Evolutionary conservation across 2,329 filamentous ascomycete genomes (phyloP).

Genomic region (Alternaria sp.): DNA sequence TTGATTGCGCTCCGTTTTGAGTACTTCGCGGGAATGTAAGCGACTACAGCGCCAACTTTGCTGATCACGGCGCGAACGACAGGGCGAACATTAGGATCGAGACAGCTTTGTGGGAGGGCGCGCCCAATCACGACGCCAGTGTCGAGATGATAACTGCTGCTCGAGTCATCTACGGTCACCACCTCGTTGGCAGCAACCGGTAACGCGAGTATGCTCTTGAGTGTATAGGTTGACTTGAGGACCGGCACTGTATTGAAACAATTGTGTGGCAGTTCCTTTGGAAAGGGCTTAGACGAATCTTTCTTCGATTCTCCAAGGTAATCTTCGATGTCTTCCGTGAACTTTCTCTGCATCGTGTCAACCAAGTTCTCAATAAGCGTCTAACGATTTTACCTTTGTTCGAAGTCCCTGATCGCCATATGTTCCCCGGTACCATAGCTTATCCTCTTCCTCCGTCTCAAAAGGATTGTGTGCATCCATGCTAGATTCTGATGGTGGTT

Average conservation of each 20-base stretch:
- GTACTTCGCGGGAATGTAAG: neutral
- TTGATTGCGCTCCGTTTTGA: neutral
- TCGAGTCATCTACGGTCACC: neutral
- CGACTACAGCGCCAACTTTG: neutral
- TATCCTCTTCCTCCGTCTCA: neutral
- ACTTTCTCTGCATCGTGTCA: neutral
- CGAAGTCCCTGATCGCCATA: neutral
- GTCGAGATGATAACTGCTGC: neutral
- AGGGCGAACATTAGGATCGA: neutral
- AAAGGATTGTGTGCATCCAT: neutral
- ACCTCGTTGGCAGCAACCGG: neutral
- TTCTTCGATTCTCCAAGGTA: neutral
- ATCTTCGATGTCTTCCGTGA: neutral
- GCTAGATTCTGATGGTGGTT: neutral
- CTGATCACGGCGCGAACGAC: neutral
- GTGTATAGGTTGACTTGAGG: neutral
- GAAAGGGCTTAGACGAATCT: neutral
- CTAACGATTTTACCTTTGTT: neutral
- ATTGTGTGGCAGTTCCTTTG: neutral
- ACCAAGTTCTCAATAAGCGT: neutral
- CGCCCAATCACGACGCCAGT: neutral
- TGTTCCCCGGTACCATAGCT: neutral
- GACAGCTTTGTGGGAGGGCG: neutral
- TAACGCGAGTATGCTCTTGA: neutral
- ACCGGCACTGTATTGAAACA: neutral